Evolutionary conservation across 2,329 filamentous ascomycete genomes (phyloP).

Genomic region (Pseudonectria buxi): DNA sequence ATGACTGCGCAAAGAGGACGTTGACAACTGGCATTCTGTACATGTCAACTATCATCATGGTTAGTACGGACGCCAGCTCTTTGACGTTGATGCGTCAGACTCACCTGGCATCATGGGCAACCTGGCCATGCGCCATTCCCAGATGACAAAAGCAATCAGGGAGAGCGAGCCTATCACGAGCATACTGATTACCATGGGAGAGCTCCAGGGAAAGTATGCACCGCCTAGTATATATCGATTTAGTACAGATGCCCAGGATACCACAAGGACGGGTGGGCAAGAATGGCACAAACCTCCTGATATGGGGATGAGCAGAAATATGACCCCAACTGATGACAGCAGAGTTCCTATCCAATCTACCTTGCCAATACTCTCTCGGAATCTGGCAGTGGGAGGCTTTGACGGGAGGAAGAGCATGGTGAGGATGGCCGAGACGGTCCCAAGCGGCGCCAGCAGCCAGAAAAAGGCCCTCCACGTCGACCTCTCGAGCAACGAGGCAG

Average conservation of each 20-base stretch:
- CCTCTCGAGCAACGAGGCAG: constrained; percentile 30
- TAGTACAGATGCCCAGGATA: no score
- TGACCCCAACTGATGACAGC: constrained; percentile 46
- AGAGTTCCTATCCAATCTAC: constrained; percentile 55
- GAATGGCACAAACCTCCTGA: constrained; percentile 39
- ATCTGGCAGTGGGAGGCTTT: constrained; percentile 38
- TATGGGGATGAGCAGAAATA: constrained; percentile 56
- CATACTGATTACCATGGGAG: constrained; percentile 63
- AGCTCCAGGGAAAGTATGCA: constrained; percentile 47
- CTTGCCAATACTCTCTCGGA: constrained; percentile 41
- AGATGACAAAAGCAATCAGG: constrained; percentile 56
- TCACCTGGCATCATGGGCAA: constrained; percentile 65
- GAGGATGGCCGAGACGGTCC: constrained; percentile 36
- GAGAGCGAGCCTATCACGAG: constrained; percentile 60
- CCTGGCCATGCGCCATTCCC: constrained; percentile 63
- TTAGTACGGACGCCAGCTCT: not conserved
- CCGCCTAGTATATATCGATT: constrained; percentile 12
- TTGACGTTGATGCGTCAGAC: not conserved
- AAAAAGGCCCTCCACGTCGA: constrained; percentile 39
- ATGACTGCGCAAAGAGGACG: constrained; percentile 50
- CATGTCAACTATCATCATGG: constrained; percentile 34
- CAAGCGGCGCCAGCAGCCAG: constrained; percentile 43
- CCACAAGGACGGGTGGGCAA: no score
- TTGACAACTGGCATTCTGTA: constrained; percentile 48
- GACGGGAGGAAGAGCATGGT: constrained; percentile 45